These are phyloP conservation scores for Shiraia bambusicola DNA, from an alignment of 2,329 filamentous ascomycete genomes.

Conservation along the genomic window DNA sequence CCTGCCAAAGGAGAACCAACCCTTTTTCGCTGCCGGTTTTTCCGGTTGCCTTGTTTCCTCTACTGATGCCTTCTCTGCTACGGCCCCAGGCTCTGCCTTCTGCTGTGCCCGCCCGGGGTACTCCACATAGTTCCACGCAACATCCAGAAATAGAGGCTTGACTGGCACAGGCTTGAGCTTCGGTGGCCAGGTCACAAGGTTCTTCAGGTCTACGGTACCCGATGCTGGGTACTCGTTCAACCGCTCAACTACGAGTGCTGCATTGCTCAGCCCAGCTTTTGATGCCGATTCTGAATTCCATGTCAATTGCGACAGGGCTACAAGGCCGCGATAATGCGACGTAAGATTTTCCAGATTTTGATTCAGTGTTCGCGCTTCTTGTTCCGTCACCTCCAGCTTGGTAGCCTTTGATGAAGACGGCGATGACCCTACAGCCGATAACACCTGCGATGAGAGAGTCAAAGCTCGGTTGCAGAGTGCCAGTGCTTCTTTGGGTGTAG, in stretches of 20 bases:
- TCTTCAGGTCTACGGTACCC: conserved; percentile 68
- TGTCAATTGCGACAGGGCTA: conserved; percentile 71
- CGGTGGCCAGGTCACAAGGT: conserved; percentile 85
- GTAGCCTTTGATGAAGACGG: conserved; percentile 50
- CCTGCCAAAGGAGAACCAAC: conserved; percentile 55
- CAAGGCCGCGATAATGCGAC: conserved; percentile 79
- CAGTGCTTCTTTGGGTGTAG: conserved; percentile 75
- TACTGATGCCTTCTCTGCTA: conserved; percentile 25
- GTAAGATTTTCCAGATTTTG: conserved; percentile 69
- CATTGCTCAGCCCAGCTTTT: conserved; percentile 47
- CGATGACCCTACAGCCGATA: conserved; percentile 44
- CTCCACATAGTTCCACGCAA: conserved; percentile 96
- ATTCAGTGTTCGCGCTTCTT: conserved; percentile 61
- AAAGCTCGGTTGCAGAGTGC: conserved; percentile 76
- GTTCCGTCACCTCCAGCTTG: conserved; percentile 66
- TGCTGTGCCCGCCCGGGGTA: conserved; percentile 67
- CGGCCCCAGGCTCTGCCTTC: conserved; percentile 33
- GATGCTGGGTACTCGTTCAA: conserved; percentile 73
- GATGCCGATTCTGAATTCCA: conserved; percentile 52
- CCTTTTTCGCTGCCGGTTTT: conserved; percentile 49
- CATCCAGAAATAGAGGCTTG: conserved; percentile 93
- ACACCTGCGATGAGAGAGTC: conserved; percentile 59
- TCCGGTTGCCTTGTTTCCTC: conserved; percentile 31
- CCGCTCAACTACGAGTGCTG: conserved; percentile 69
- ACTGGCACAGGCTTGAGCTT: conserved; percentile 80